Evolutionary conservation across 495 filamentous ascomycete genomes (phyloP).

Genomic region (Niebla homalea): DNA sequence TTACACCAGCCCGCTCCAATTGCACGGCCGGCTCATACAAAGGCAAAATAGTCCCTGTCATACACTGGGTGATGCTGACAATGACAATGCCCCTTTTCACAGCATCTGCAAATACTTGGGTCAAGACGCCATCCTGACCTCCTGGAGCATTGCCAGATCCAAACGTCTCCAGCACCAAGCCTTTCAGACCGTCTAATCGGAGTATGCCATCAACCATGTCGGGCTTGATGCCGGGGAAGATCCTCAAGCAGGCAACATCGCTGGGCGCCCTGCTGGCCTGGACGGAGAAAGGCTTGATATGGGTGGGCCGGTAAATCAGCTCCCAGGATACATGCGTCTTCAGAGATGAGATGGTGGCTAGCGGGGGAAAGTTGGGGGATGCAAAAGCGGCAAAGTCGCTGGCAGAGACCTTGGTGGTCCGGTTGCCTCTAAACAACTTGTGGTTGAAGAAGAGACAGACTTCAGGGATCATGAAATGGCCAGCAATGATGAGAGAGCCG

Average conservation of each 20-base stretch:
- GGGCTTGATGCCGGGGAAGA: constrained; percentile 91
- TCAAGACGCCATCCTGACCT: constrained; percentile 71
- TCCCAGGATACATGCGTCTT: constrained; percentile 77
- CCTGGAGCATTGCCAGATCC: constrained; percentile 88
- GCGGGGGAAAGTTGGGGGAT: constrained; percentile 67
- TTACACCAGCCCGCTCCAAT: constrained; percentile 76
- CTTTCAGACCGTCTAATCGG: constrained; percentile 60
- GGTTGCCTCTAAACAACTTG: constrained; percentile 81
- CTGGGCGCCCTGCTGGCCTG: constrained; percentile 69
- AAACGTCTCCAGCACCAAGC: constrained; percentile 87
- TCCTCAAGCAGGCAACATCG: constrained; percentile 82
- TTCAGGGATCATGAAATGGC: constrained; percentile 92
- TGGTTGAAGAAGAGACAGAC: constrained; percentile 95
- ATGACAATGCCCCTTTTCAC: constrained; percentile 73
- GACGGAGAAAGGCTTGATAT: constrained; percentile 61
- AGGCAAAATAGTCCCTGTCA: constrained; percentile 76
- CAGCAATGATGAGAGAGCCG: constrained; percentile 82
- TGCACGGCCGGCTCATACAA: constrained; percentile 85
- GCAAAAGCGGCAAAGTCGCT: constrained; percentile 78
- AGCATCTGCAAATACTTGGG: constrained; percentile 63
- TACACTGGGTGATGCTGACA: constrained; percentile 85
- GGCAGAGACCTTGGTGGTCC: constrained; percentile 79
- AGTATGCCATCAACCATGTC: constrained; percentile 90
- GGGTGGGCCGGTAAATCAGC: constrained; percentile 60
- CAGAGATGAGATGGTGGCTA: constrained; percentile 68